phyloP scores from a whole-genome alignment of 106 monocot genomes.

The Apostasia ramifera region DNA sequence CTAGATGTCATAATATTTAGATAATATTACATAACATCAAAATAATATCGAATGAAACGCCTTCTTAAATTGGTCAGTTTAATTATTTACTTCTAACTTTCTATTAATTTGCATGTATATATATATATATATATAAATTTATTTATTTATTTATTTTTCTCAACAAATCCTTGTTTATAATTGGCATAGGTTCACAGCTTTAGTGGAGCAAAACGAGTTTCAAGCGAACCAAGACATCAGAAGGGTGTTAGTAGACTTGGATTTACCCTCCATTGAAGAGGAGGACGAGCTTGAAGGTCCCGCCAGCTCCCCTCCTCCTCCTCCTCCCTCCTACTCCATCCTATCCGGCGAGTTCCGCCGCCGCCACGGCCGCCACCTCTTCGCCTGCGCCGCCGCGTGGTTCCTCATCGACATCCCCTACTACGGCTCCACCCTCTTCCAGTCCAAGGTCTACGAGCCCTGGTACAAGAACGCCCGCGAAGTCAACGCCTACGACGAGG shows the following conservation, averaged over 20 bases:
- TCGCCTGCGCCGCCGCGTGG: conserved; percentile 23
- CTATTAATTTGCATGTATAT: too few species aligned
- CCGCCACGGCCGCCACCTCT: conserved; percentile 23
- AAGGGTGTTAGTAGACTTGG: neutral
- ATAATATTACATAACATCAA: too few species aligned
- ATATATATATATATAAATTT: too few species aligned
- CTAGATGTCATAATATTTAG: too few species aligned
- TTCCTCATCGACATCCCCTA: conserved; percentile 48
- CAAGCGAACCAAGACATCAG: conserved; percentile 2
- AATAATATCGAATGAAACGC: too few species aligned
- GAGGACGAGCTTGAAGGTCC: neutral
- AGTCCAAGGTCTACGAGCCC: conserved; percentile 38
- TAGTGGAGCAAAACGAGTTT: neutral
- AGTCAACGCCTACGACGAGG: conserved; percentile 27
- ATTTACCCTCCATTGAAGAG: neutral
- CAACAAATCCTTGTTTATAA: neutral
- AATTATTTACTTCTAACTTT: too few species aligned
- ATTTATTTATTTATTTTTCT: too few species aligned
- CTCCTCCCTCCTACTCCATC: conserved; percentile 1
- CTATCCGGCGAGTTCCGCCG: conserved; percentile 21
- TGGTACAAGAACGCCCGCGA: neutral
- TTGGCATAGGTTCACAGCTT: neutral
- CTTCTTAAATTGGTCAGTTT: too few species aligned
- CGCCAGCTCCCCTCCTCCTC: too few species aligned
- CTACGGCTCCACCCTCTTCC: conserved; percentile 50